phyloP scores from a whole-genome alignment of 148 eudicot species.

The Dysphania ambrosioides region DNA sequence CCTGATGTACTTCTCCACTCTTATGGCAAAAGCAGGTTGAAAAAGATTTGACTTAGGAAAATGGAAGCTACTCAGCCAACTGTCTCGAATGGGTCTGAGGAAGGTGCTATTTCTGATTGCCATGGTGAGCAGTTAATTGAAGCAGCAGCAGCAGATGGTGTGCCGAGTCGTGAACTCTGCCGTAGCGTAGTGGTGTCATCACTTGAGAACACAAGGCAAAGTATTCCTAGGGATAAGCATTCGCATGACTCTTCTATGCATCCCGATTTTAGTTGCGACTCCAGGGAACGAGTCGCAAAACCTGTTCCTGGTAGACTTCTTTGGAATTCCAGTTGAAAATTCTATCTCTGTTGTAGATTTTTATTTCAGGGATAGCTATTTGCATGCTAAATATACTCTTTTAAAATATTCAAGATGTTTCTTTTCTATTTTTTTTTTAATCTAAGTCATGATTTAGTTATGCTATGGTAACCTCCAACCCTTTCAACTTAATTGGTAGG shows the following conservation, averaged over 20 bases:
- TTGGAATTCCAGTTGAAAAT: background rate
- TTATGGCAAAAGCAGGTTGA: constrained; percentile 25
- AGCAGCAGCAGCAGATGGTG: constrained; percentile 27
- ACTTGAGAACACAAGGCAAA: constrained; percentile 20
- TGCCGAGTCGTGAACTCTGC: constrained; percentile 47
- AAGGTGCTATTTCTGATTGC: background rate
- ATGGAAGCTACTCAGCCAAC: constrained; percentile 51
- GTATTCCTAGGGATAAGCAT: constrained; percentile 9
- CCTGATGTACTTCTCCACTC: background rate
- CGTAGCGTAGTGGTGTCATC: constrained; percentile 53
- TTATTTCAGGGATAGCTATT: background rate
- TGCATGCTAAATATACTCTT: background rate
- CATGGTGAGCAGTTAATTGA: constrained; percentile 49
- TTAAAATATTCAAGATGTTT: background rate
- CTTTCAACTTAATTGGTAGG: background rate
- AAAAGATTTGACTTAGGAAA: constrained; percentile 55
- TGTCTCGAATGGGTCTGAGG: constrained; percentile 14
- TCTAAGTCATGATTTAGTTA: background rate
- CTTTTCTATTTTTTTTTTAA: too few species aligned
- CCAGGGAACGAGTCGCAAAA: constrained; percentile 10
- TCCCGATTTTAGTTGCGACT: constrained; percentile 1
- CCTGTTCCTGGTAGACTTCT: constrained; percentile 21
- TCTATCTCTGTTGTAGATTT: background rate
- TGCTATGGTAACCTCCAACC: background rate
- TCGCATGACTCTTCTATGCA: background rate